Conservation (phyloP, 106 monocot species). For the Posidonia australis region DNA sequence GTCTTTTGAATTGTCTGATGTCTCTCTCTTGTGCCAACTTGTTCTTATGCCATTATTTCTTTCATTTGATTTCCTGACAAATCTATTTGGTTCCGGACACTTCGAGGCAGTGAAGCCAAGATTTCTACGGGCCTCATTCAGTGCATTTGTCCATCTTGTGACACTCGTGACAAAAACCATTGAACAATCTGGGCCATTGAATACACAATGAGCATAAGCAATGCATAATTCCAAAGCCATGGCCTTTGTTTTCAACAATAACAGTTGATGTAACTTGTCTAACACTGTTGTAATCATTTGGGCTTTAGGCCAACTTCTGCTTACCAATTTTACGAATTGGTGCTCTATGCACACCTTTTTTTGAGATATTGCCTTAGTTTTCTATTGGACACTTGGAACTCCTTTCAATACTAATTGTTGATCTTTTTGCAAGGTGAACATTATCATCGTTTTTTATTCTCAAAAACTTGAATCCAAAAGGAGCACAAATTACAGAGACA, state of each 20-base stretch:
- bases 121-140: slow-evolving; percentile 84
- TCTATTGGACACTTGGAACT: no score
- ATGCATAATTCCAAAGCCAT: not conserved
- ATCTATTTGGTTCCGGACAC: slow-evolving; percentile 23
- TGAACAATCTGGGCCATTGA: slow-evolving; percentile 38
- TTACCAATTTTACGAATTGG: no score
- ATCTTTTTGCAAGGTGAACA: no score
- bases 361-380: no score
- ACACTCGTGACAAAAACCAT: slow-evolving; percentile 62
- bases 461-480: no score
- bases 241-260: not conserved
- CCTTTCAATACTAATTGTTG: no score
- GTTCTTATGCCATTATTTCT: not conserved
- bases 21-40: not conserved
- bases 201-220: not conserved
- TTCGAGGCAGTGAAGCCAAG: slow-evolving; percentile 90
- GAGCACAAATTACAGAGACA: not conserved
- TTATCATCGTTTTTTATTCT: no score
- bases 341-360: no score
- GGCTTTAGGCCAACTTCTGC: not conserved
- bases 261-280: not conserved
- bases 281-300: not conserved
- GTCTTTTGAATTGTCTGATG: not conserved
- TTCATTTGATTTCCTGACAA: not conserved
- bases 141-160: slow-evolving; percentile 58